Evolutionary conservation across 768 basidiomycete genomes (phyloP).

Genomic region (Termitomyces sp.): DNA sequence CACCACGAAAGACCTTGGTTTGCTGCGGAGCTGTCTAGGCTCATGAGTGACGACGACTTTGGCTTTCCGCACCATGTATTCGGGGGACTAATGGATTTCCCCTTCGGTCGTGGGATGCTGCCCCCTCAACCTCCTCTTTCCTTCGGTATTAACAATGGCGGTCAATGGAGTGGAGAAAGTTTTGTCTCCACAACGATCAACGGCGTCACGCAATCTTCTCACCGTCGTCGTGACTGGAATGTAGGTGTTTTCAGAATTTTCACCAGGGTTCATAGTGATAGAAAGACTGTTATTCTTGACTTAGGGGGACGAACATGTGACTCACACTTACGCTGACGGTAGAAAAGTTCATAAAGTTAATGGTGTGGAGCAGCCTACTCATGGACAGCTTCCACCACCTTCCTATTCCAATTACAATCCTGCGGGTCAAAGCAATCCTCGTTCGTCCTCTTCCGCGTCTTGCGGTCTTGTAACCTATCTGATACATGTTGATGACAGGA

Average conservation of each 20-base stretch:
- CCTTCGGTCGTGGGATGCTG: slow-evolving; percentile 11
- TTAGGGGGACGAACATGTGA: slow-evolving; percentile 75
- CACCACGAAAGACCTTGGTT: slow-evolving; percentile 21
- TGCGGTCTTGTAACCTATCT: background rate
- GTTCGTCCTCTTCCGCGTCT: slow-evolving; percentile 14
- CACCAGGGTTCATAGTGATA: slow-evolving; percentile 1
- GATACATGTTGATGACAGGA: background rate
- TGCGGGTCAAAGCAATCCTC: slow-evolving; percentile 10
- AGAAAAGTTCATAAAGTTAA: slow-evolving; percentile 63
- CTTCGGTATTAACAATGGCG: slow-evolving; percentile 17
- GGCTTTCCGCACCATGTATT: slow-evolving; percentile 28
- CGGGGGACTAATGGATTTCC: slow-evolving; percentile 20
- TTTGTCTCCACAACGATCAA: slow-evolving; percentile 55
- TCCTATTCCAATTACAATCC: slow-evolving; percentile 16
- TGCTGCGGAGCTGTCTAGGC: slow-evolving; percentile 25
- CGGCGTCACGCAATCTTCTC: slow-evolving; percentile 60
- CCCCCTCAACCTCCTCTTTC: slow-evolving; percentile 19
- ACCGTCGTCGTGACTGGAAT: slow-evolving; percentile 49
- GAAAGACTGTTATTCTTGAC: background rate
- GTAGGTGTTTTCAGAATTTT: slow-evolving; percentile 33
- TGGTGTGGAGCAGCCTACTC: slow-evolving; percentile 45
- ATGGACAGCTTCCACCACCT: slow-evolving; percentile 13
- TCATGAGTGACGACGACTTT: slow-evolving; percentile 27
- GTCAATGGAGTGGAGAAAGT: slow-evolving; percentile 50
- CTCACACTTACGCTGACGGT: slow-evolving; percentile 62